A percentile compares a stretch with the other conserved stretches of the same genome.
Evolutionary conservation across 202 grass and related monocot genomes (phyloP).

Genomic region (Digitaria exilis): DNA sequence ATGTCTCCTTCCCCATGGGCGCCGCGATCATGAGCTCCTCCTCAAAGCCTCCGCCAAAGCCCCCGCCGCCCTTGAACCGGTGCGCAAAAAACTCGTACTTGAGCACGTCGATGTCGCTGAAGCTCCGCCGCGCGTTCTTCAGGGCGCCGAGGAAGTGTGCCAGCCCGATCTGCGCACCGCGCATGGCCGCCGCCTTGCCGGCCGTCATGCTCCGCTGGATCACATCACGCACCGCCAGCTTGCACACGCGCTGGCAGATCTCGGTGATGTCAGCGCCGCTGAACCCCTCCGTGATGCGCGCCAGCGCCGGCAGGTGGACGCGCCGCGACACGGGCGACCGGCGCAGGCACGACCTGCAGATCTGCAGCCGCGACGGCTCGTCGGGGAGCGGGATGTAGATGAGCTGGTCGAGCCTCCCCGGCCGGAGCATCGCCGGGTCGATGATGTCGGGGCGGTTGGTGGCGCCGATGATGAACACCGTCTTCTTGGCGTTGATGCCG

Average conservation of each 20-base stretch:
- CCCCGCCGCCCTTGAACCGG: conserved; percentile 6
- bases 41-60: not conserved
- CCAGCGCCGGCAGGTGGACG: conserved; percentile 25
- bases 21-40: conserved; percentile 1
- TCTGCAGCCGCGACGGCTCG: conserved; percentile 5
- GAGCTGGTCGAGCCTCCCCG: conserved; percentile 35
- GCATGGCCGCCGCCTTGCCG: conserved; percentile 12
- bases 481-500: conserved; percentile 39
- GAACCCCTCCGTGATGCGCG: conserved; percentile 5
- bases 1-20: not conserved
- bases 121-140: conserved; percentile 30
- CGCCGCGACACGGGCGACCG: not conserved
- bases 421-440: conserved; percentile 34
- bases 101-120: conserved; percentile 29
- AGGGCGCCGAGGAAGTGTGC: conserved; percentile 19
- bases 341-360: conserved; percentile 29
- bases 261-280: conserved; percentile 32
- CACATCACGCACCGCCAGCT: conserved; percentile 32
- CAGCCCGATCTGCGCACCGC: conserved; percentile 12
- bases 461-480: conserved; percentile 42
- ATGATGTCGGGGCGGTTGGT: conserved; percentile 40
- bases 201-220: not conserved
- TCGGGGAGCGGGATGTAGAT: conserved; percentile 42
- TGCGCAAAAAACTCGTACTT: conserved; percentile 25
- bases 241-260: conserved; percentile 34